Evolutionary conservation across 371 early-diverging fungal species (phyloP).

Genomic region (Chytridiales sp.): DNA sequence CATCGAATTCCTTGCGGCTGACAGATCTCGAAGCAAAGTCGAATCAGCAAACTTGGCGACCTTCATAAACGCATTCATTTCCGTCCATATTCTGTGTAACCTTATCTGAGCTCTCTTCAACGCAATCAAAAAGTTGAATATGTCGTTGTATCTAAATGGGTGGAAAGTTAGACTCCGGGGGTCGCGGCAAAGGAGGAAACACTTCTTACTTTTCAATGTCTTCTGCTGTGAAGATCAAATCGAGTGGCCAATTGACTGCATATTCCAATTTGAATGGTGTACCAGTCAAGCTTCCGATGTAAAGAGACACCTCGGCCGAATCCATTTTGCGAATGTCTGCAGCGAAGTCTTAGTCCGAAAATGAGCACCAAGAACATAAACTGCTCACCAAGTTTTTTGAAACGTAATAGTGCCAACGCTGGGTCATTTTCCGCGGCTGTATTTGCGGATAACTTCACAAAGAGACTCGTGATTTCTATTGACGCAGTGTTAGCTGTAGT

Average conservation of each 20-base stretch:
- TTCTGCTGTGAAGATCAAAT: conserved; percentile 62
- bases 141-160: conserved; percentile 30
- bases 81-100: conserved; percentile 47
- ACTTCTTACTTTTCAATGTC: conserved; percentile 58
- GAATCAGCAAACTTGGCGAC: not conserved
- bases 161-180: not conserved
- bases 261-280: conserved; percentile 60
- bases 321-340: not conserved
- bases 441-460: too few relatives aligned
- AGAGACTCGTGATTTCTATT: too few relatives aligned
- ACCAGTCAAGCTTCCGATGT: conserved; percentile 53
- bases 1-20: conserved; percentile 51
- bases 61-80: conserved; percentile 20
- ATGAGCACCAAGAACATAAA: too few relatives aligned
- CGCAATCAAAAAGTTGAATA: conserved; percentile 64
- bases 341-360: too few relatives aligned
- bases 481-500: not conserved
- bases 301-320: conserved; percentile 11
- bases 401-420: not conserved
- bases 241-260: conserved; percentile 70
- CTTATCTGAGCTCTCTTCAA: conserved; percentile 49
- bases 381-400: conserved; percentile 8
- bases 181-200: not conserved
- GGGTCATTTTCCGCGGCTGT: conserved; percentile 1
- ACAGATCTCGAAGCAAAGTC: not conserved